Evolutionary conservation across 768 basidiomycete genomes (phyloP), one percentile per base, ranked within the genome.

Genomic region (Rhizopogon rudus): DNA sequence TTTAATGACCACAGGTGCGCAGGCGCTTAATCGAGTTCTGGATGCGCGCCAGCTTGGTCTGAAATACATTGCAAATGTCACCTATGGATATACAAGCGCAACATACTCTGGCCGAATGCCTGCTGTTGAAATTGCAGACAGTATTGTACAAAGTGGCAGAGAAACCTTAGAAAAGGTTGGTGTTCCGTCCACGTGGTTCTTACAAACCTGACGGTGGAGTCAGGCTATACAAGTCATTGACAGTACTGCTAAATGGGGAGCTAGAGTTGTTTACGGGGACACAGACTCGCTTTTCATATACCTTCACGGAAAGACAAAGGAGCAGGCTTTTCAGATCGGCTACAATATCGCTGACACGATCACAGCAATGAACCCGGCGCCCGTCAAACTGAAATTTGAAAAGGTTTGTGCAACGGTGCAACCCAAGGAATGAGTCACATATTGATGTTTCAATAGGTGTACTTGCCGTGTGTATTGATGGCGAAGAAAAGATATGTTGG

Each of bases 401-500:
- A 99, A 99, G 84, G 94, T 88, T 13, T 13, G 16, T 45, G 1
- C 29, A 35, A 8, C 2, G 5, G 16, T 45, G 1, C 29, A 35
- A 8, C 3, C 6, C 17, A 35, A 10, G 39, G 22, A 31, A n/a
- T 31, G 29, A 1, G 35, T 42, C 3, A 8, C 63, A 14, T 25
- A n/a, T 35, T 49, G 14, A 49, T 49, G 35, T 37, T 12, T 35
- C 8, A 22, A 49, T n/a, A 96, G 93, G 93, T 98, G 3, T 98
- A 98, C 67, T 78, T 94, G 43, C 94, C 94, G 2, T 95, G 91
- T 62, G 84, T 98, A 0, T 79, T 99, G n/a, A 81, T 97, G 80
- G 92, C 96, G 2, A 99, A 99, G 78, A 99, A 99, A 68, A 84
- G 96, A 61, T 99, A 99, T 61, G 96, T 98, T 20, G 97, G 97